Evolutionary conservation across 2,329 filamentous ascomycete species (phyloP).

Genomic region (Penicillium nordicum): DNA sequence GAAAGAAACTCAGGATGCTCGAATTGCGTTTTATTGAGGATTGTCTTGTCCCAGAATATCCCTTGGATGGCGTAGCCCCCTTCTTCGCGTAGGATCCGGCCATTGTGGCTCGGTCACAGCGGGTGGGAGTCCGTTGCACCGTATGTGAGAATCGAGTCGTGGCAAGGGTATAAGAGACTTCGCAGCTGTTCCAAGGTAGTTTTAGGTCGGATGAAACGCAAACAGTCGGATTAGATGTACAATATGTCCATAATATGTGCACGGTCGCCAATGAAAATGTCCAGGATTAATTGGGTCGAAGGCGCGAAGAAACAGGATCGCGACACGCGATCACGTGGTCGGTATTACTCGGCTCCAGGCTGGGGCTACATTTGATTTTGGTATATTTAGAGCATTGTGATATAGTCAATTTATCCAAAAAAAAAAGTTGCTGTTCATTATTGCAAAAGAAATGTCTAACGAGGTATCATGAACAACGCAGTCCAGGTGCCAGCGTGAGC

Average conservation of each 20-base stretch:
- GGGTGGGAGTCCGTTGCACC: not conserved
- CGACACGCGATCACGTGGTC: conserved; percentile 28
- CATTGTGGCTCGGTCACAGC: conserved; percentile 18
- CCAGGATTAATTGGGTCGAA: not conserved
- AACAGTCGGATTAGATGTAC: conserved; percentile 10
- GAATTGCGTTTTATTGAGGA: conserved; percentile 47
- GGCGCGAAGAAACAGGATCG: conserved; percentile 14
- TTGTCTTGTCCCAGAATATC: conserved; percentile 11
- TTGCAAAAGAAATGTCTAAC: conserved; percentile 5
- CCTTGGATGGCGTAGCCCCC: conserved; percentile 25
- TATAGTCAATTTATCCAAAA: not conserved
- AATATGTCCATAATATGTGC: conserved; percentile 1
- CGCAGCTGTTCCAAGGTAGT: not conserved
- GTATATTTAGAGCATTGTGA: not conserved
- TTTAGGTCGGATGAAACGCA: not conserved
- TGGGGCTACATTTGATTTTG: not conserved
- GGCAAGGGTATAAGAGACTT: not conserved
- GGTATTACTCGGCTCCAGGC: not conserved
- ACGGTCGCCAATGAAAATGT: not conserved
- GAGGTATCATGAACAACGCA: conserved; percentile 10
- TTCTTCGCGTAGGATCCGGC: conserved; percentile 23
- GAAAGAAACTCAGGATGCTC: conserved; percentile 72
- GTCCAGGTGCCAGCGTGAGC: conserved; percentile 4
- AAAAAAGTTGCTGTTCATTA: conserved; percentile 6
- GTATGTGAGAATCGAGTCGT: not conserved